Conservation (phyloP, 2,329 filamentous ascomycete genomes). For the Cryphonectria naterciae region DNA sequence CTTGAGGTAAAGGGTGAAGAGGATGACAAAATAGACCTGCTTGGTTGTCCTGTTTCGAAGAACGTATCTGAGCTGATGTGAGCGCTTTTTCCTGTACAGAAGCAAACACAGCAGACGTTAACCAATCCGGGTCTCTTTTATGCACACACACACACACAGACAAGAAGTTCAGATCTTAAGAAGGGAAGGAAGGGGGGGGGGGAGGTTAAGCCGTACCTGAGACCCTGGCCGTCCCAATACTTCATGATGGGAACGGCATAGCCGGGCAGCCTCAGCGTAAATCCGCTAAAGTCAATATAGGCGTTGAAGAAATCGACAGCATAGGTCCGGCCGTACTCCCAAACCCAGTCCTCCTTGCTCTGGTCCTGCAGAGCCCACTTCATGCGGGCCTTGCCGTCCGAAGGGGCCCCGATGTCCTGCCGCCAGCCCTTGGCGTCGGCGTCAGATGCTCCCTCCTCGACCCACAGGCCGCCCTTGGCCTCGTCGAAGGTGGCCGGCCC, state of each 20-base stretch:
- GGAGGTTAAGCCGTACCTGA: constrained; percentile 57
- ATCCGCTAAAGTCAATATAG: constrained; percentile 82
- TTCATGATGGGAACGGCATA: constrained; percentile 74
- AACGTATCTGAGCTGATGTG: constrained; percentile 88
- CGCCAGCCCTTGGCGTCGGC: constrained; percentile 56
- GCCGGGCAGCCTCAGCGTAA: constrained; percentile 72
- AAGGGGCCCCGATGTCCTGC: constrained; percentile 54
- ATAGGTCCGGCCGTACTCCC: constrained; percentile 58
- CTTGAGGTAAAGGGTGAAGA: constrained; percentile 76
- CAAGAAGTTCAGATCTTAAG: constrained; percentile 30
- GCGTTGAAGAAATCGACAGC: constrained; percentile 81
- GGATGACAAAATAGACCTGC: constrained; percentile 77
- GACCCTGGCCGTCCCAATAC: constrained; percentile 79
- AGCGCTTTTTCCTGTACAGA: constrained; percentile 56
- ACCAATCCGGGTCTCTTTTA: constrained; percentile 32
- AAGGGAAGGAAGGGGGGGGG: not conserved
- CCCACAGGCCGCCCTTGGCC: constrained; percentile 55
- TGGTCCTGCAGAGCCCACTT: constrained; percentile 59
- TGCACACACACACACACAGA: constrained; percentile 22
- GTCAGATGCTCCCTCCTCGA: constrained; percentile 69
- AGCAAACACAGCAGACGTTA: constrained; percentile 29
- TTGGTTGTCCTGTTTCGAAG: constrained; percentile 78
- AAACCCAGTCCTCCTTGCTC: constrained; percentile 57
- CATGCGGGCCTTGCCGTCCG: constrained; percentile 56
- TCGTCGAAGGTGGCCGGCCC: constrained; percentile 57